phyloP scores from a whole-genome alignment of 2,329 filamentous ascomycete species.

The Fusarium liriodendri region DNA sequence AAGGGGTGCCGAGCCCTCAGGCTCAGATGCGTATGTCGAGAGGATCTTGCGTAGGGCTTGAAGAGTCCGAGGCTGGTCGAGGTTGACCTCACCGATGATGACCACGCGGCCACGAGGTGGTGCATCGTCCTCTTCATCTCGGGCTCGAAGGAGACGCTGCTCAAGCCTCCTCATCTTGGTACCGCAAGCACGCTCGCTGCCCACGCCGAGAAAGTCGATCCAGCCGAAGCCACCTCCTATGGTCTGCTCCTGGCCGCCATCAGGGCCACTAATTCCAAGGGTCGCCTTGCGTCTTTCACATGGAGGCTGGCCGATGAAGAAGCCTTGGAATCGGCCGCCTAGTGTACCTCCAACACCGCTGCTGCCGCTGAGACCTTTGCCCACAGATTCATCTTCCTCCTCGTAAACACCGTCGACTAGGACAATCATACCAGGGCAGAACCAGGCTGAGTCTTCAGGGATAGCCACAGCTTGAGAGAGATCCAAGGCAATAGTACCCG shows the following conservation, averaged over 20 bases:
- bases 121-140: constrained; percentile 48
- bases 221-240: constrained; percentile 90
- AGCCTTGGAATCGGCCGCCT: constrained; percentile 90
- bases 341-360: constrained; percentile 90
- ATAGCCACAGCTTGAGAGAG: constrained; percentile 83
- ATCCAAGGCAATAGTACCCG: constrained; percentile 88
- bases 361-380: constrained; percentile 78
- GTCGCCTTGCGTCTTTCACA: constrained; percentile 86
- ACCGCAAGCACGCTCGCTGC: constrained; percentile 87
- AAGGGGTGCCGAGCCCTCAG: constrained; percentile 75
- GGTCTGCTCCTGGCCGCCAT: constrained; percentile 68
- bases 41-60: constrained; percentile 86
- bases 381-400: constrained; percentile 81
- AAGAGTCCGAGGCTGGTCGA: constrained; percentile 85
- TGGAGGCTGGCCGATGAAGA: constrained; percentile 91
- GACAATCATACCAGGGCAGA: constrained; percentile 95
- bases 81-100: constrained; percentile 86
- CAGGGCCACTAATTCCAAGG: constrained; percentile 74
- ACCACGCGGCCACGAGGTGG: constrained; percentile 68
- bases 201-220: constrained; percentile 95
- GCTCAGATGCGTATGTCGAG: constrained; percentile 75
- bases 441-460: constrained; percentile 89
- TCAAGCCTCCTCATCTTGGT: constrained; percentile 86
- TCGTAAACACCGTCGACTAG: constrained; percentile 96
- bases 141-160: constrained; percentile 68